Evolutionary conservation across 495 filamentous ascomycete species (phyloP), one percentile per base, ranked within the genome.

Genomic region (Venustampulla echinocandica): DNA sequence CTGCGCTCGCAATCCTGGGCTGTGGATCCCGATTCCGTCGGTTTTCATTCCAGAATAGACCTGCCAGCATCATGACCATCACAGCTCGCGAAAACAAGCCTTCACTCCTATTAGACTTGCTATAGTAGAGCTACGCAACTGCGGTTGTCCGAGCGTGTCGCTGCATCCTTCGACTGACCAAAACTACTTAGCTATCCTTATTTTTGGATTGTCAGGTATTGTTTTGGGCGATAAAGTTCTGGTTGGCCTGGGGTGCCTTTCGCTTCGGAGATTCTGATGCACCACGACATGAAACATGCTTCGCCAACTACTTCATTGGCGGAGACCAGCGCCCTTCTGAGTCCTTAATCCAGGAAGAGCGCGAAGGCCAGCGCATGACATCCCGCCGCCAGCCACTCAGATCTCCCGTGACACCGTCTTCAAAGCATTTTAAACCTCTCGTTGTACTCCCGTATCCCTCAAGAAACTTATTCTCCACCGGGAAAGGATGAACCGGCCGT

Each of bases 131-230:
- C n/a, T n/a, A n/a, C n/a, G n/a, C n/a, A n/a, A n/a, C n/a, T n/a
- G n/a, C n/a, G n/a, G n/a, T n/a, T 7, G 33, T 35, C 33, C 33
- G 33, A 35, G 33, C 33, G 33, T 35, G 33, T 35, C 33, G 33
- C 33, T 15, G 33, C 33, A 35, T 35, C 33, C 33, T 35, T 35
- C 33, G 33, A 13, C 13, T 13, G 7, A 30, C 27, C 27, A 35
- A 14, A 35, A 15, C 33, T 14, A n/a, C 33, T 35, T 35, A n/a
- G 18, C 18, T 35, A n/a, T 35, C 18, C 11, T 10, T 6, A 6
- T 15, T 30, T 13, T 30, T n/a, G n/a, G 27, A 6, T 13, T 13
- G 6, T 30, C 27, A 6, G 27, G 7, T 35, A 10, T 4, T 35
- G 5, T 35, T 6, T 35, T 4, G 33, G 33, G 33, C 33, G 18